These are phyloP conservation scores for Lotmaria passim DNA, from an alignment of 208 protist species.

Conservation along the genomic window DNA sequence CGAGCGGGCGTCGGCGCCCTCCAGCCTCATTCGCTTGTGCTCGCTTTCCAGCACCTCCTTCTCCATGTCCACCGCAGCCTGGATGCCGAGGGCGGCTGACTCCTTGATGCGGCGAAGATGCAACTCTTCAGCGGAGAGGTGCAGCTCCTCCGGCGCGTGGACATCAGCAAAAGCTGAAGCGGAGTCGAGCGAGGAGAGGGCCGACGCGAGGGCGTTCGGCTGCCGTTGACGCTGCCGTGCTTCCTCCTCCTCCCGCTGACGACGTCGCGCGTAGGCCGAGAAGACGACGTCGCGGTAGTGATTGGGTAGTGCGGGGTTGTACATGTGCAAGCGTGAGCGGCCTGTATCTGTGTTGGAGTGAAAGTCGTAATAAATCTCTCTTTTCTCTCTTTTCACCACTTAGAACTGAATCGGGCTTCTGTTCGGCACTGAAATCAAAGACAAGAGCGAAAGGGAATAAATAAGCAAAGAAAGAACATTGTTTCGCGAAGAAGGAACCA, in stretches of 20 bases:
- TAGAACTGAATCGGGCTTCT: too few species aligned
- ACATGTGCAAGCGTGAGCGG: too few species aligned
- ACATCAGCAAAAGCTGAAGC: not conserved
- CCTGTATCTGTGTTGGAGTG: too few species aligned
- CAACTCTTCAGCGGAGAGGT: constrained; percentile 76
- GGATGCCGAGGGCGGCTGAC: constrained; percentile 75
- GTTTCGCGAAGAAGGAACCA: too few species aligned
- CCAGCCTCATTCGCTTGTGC: constrained; percentile 57
- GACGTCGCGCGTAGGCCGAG: constrained; percentile 35
- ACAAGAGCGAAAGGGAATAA: too few species aligned
- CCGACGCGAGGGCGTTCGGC: constrained; percentile 34
- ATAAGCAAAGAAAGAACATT: too few species aligned
- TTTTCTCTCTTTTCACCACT: too few species aligned
- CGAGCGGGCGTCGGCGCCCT: constrained; percentile 63
- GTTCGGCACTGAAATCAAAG: too few species aligned
- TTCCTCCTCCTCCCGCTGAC: constrained; percentile 29
- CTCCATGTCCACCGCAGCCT: constrained; percentile 69
- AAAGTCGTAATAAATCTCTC: too few species aligned
- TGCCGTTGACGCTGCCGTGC: constrained; percentile 17
- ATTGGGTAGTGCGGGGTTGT: constrained; percentile 60
- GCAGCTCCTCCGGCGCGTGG: constrained; percentile 24
- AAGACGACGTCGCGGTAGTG: constrained; percentile 60
- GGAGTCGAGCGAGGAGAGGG: constrained; percentile 14
- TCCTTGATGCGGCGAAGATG: constrained; percentile 69
- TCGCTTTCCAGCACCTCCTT: constrained; percentile 64